Base-by-base conservation (phyloP, 306 rosid species). In the Castanea crenata region DNA sequence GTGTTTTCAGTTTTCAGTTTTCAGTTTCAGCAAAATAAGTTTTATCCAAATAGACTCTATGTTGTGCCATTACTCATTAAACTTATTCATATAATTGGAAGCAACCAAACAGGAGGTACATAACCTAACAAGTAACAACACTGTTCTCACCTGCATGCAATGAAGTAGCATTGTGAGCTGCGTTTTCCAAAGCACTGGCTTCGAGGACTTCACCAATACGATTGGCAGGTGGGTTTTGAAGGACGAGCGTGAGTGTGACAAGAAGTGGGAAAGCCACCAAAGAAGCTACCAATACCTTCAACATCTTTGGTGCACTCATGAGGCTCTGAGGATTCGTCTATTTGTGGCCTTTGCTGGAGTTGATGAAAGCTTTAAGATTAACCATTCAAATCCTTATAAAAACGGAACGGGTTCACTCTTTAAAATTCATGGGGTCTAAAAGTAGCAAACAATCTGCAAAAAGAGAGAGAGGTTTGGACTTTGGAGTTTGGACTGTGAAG, bases 231-330 rank as follows among this genome's bases (percentile, higher is more conserved):
- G 84, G 55, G 34, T 34, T 58, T 15, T 84, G 74, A 68, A 86
- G 78, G 51, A 74, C 29, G 34, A 86, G 76, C 16, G 71, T 64
- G 34, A 86, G 63, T 3, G 81, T 54, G 76, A 76, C 64, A 6
- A 84, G 55, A 75, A 86, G 73, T 2, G 87, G 85, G 69, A 89
- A 71, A 58, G 75, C 77, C 10, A 84, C 51, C 46, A 89, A 31
- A 41, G 59, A 78, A 78, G 69, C 25, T 55, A 64, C 79, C 16
- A 86, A n/a, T 71, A 75, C n/a, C 81, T 84, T 81, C 49, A 71
- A 80, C 70, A 78, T 16, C 41, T 82, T 82, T 81, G 80, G 84
- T 12, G 49, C 25, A 72, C 51, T 18, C 55, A 61, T 55, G 51
- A 63, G 21, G 77, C 77, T 27, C 1, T 83, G 21, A 16, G 3